Base-by-base conservation (phyloP, 2,329 filamentous ascomycete genomes). In the Aspergillus uvarum region DNA sequence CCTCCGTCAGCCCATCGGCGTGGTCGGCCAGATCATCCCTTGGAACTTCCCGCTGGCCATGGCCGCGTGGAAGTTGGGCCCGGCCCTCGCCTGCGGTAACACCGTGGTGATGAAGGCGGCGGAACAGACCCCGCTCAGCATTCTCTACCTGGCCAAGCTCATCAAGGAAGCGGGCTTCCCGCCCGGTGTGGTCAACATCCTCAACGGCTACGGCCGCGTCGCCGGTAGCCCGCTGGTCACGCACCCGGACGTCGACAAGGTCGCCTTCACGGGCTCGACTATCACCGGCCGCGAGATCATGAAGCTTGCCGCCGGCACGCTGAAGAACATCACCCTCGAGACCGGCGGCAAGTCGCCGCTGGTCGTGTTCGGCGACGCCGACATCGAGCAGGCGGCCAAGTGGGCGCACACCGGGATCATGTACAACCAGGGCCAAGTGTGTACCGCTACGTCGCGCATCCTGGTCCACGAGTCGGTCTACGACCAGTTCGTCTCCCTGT, bases 21-120 rank as follows among this genome's bases (percentile, higher is more conserved):
- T 92, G 61, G 92, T 91, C 76, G 92, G 88, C 72, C 91, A 95
- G 77, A 93, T 94, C 73, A 94, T 95, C 70, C 91, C 91, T 63
- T 93, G 90, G 90, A 94, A 94, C 82, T 94, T 92, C 80, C 90
- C 90, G 7, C 80, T 94, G 50, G 85, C 90, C 72, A 93, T 93
- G 89, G 85, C 84, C 84, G 74, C 72, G n/a, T 74, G 72, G 72
- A 74, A 74, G 60, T 67, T 74, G 22, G 72, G 72, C 1, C 72
- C 72, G 32, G 72, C 72, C 2, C 64, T 74, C 26, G 71, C 72
- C 14, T 74, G 72, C 32, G 72, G 72, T 14, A 74, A 74, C 59
- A 70, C 72, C 12, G 54, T 74, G n/a, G 68, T 74, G 7, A 56
- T 74, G 38, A 74, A 74, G 62, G 70, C 72, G 10, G 72, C 72